Evolutionary conservation across 2,329 filamentous ascomycete species (phyloP).

Genomic region (Corynespora cassiicola): DNA sequence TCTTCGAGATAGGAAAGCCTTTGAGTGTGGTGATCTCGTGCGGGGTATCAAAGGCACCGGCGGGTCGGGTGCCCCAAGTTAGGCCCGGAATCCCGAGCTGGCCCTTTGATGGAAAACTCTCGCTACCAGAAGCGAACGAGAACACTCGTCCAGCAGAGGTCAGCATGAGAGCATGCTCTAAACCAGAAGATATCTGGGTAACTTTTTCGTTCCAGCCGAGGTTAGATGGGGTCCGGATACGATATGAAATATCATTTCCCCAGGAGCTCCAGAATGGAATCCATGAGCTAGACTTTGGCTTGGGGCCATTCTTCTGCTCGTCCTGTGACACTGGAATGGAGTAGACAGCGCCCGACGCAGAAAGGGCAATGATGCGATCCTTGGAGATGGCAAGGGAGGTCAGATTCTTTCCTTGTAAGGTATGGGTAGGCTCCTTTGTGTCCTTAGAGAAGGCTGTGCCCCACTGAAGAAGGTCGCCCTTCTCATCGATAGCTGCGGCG

Average conservation of each 20-base stretch:
- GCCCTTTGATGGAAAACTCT: slow-evolving; percentile 79
- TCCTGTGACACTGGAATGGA: slow-evolving; percentile 78
- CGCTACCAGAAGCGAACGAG: slow-evolving; percentile 80
- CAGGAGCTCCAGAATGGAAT: slow-evolving; percentile 74
- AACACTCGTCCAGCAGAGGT: slow-evolving; percentile 87
- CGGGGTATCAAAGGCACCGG: slow-evolving; percentile 79
- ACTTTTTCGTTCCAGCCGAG: slow-evolving; percentile 76
- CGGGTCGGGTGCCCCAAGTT: slow-evolving; percentile 77
- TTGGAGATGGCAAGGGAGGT: slow-evolving; percentile 76
- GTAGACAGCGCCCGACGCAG: slow-evolving; percentile 78
- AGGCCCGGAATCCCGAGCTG: slow-evolving; percentile 88
- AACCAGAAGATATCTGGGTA: slow-evolving; percentile 75
- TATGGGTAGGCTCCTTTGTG: slow-evolving; percentile 69
- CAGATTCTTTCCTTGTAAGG: slow-evolving; percentile 82
- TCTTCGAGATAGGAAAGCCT: slow-evolving; percentile 73
- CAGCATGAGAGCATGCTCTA: slow-evolving; percentile 85
- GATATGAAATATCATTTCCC: slow-evolving; percentile 72
- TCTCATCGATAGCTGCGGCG: slow-evolving; percentile 85
- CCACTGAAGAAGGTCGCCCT: slow-evolving; percentile 92
- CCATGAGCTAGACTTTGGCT: slow-evolving; percentile 72
- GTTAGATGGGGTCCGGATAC: slow-evolving; percentile 69
- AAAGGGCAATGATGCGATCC: slow-evolving; percentile 83
- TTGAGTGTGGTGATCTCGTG: slow-evolving; percentile 78
- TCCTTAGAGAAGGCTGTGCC: slow-evolving; percentile 76
- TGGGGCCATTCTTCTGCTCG: slow-evolving; percentile 72